A percentile compares a stretch with the other conserved stretches of the same genome.
Evolutionary conservation across 1,284 basidiomycete genomes (phyloP).

Genomic region (Inonotus obliquus): DNA sequence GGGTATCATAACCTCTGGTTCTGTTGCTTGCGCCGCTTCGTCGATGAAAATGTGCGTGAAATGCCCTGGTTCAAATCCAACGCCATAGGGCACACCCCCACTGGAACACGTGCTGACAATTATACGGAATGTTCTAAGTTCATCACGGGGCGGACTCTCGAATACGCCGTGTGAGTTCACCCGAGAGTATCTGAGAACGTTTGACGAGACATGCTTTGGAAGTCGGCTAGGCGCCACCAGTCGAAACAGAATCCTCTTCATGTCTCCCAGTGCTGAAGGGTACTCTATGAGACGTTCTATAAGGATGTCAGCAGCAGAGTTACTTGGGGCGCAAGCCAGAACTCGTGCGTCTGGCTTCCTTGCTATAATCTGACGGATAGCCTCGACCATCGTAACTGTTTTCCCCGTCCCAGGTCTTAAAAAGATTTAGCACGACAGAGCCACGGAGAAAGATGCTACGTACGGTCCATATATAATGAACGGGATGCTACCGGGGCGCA

Average conservation of each 20-base stretch:
- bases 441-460: conserved; percentile 27
- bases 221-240: conserved; percentile 59
- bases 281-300: conserved; percentile 39
- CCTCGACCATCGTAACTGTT: conserved; percentile 63
- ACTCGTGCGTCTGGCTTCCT: conserved; percentile 41
- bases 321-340: conserved; percentile 61
- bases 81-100: conserved; percentile 48
- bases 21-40: conserved; percentile 44
- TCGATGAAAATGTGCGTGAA: conserved; percentile 38
- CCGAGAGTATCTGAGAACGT: conserved; percentile 39
- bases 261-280: conserved; percentile 27
- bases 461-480: conserved; percentile 67
- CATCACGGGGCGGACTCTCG: conserved; percentile 36
- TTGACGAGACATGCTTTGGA: conserved; percentile 39
- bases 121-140: conserved; percentile 45
- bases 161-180: conserved; percentile 39
- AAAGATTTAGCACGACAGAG: neutral
- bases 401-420: conserved; percentile 63
- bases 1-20: conserved; percentile 53
- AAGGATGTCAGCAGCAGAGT: conserved; percentile 58
- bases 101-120: conserved; percentile 60
- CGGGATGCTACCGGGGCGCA: conserved; percentile 42
- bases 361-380: conserved; percentile 52
- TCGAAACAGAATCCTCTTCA: conserved; percentile 43
- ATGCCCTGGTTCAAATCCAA: conserved; percentile 39